A percentile compares a stretch with the other conserved stretches of the same genome.
Evolutionary conservation across 495 filamentous ascomycete genomes (phyloP).

Genomic region (Penicillium parvum): DNA sequence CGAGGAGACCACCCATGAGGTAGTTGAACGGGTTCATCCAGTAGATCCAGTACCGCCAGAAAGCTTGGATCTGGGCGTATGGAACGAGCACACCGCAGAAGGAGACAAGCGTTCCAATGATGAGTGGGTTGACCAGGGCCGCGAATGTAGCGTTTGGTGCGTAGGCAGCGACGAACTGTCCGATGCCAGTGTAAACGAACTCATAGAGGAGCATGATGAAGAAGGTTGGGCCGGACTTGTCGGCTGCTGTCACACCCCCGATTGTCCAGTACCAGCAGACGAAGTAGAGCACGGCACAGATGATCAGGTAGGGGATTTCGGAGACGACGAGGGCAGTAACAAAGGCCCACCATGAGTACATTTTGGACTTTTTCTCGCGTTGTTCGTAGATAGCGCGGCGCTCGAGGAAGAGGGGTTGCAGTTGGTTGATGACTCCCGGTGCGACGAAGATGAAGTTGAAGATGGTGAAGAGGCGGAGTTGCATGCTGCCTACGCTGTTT

Average conservation of each 20-base stretch:
- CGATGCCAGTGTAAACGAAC: slow-evolving; percentile 52
- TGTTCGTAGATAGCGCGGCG: slow-evolving; percentile 49
- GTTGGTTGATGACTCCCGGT: slow-evolving; percentile 45
- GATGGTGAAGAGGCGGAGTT: slow-evolving; percentile 37
- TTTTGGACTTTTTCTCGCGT: slow-evolving; percentile 49
- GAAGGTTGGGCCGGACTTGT: slow-evolving; percentile 49
- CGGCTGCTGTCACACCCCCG: slow-evolving; percentile 28
- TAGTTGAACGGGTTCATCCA: slow-evolving; percentile 69
- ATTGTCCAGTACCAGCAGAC: slow-evolving; percentile 50
- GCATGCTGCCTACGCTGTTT: slow-evolving; percentile 20
- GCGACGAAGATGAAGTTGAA: slow-evolving; percentile 50
- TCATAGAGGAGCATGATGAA: slow-evolving; percentile 52
- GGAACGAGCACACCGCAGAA: slow-evolving; percentile 48
- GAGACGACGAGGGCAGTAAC: slow-evolving; percentile 44
- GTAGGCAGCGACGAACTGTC: slow-evolving; percentile 56
- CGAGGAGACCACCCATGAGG: slow-evolving; percentile 56
- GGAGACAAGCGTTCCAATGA: slow-evolving; percentile 50
- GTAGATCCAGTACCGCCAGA: slow-evolving; percentile 76
- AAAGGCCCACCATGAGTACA: slow-evolving; percentile 53
- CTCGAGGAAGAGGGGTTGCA: slow-evolving; percentile 50
- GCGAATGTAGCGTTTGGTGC: slow-evolving; percentile 51
- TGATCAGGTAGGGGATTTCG: slow-evolving; percentile 48
- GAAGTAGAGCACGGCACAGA: slow-evolving; percentile 47
- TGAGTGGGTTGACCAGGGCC: slow-evolving; percentile 51
- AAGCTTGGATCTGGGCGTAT: slow-evolving; percentile 45